Conservation (phyloP, 2,329 filamentous ascomycete species). For the Colletotrichum abscissum region DNA sequence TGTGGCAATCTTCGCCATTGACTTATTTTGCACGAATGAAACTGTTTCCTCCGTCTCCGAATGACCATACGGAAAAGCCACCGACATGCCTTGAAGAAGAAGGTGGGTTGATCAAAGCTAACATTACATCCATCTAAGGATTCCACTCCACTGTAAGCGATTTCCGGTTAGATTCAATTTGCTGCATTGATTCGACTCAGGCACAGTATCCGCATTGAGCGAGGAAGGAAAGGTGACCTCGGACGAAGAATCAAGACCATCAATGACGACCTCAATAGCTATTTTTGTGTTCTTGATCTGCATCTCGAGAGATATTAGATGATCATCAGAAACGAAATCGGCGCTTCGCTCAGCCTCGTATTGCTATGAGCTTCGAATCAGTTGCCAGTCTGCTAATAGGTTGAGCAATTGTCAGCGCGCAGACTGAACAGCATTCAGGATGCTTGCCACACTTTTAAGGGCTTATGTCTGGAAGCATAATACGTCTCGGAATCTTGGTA, state of each 20-base stretch:
- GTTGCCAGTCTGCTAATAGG: not conserved
- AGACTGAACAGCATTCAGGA: not conserved
- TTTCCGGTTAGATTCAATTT: not conserved
- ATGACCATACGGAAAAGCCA: slow-evolving; percentile 7
- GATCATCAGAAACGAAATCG: not conserved
- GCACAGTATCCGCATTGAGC: not conserved
- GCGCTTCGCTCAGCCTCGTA: not conserved
- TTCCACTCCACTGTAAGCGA: not conserved
- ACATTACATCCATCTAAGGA: not conserved
- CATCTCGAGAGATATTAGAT: not conserved
- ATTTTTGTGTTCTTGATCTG: not conserved
- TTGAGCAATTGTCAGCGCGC: not conserved
- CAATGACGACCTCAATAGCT: not conserved
- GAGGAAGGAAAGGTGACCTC: not conserved
- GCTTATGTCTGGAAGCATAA: too few relatives aligned
- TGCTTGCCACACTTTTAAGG: not conserved
- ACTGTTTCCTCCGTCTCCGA: not conserved
- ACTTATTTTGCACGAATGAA: slow-evolving; percentile 24
- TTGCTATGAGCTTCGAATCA: not conserved
- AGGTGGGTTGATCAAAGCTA: not conserved
- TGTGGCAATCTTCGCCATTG: not conserved
- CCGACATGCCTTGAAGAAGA: not conserved
- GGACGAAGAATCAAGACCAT: not conserved
- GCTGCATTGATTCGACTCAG: not conserved
- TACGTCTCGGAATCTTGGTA: too few relatives aligned